phyloP scores from a whole-genome alignment of 768 basidiomycete genomes.

The Serendipita sp. region DNA sequence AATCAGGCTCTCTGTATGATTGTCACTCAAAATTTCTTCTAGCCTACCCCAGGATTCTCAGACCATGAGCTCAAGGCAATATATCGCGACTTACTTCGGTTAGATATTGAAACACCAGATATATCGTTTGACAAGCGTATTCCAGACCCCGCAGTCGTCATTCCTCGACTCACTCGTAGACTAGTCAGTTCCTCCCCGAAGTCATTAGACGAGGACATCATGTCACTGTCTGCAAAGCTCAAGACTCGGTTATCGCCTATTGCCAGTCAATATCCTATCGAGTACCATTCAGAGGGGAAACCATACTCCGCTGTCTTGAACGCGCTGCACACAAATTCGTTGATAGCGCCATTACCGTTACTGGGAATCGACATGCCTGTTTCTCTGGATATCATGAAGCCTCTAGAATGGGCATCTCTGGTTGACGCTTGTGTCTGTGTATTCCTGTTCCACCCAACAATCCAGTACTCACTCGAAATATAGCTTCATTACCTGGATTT shows the following conservation, averaged over 20 bases:
- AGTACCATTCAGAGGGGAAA: neutral
- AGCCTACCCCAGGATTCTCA: conserved; percentile 14
- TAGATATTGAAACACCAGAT: conserved; percentile 8
- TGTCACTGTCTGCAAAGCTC: conserved; percentile 21
- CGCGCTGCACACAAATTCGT: neutral
- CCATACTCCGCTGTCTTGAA: neutral
- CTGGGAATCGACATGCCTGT: neutral
- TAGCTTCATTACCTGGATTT: conserved; percentile 36
- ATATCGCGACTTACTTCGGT: conserved; percentile 27
- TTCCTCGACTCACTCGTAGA: conserved; percentile 8
- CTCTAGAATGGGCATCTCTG: conserved; percentile 38
- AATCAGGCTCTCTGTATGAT: neutral
- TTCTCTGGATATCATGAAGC: conserved; percentile 32
- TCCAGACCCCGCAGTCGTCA: conserved; percentile 1
- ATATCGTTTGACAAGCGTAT: conserved; percentile 7
- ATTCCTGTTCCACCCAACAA: neutral
- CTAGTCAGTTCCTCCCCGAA: conserved; percentile 11
- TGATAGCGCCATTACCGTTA: neutral
- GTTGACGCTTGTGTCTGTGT: conserved; percentile 34
- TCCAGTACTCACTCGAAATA: conserved; percentile 3
- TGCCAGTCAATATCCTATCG: neutral
- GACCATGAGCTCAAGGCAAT: conserved; percentile 26
- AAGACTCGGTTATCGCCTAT: conserved; percentile 4
- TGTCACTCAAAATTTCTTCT: neutral
- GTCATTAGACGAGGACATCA: conserved; percentile 20